Conservation (phyloP, 1,139 yeast genomes). For the Kodamaea anthophila region DNA sequence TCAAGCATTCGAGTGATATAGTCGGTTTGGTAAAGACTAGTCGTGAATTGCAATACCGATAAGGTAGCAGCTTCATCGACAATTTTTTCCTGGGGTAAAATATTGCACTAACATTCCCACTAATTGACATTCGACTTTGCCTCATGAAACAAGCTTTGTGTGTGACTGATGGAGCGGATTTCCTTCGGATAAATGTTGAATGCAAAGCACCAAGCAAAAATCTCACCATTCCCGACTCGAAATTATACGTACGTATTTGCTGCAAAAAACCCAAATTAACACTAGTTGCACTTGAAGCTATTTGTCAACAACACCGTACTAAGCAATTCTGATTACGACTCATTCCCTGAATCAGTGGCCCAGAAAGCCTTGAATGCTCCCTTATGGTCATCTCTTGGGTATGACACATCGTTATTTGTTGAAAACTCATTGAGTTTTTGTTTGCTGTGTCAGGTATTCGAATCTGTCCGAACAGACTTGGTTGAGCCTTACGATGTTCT, state of each 20-base stretch:
- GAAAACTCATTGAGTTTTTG: constrained; percentile 9
- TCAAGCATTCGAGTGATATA: constrained; percentile 7
- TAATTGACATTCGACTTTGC: too few relatives aligned
- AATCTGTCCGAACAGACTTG: constrained; percentile 11
- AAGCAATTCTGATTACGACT: constrained; percentile 9
- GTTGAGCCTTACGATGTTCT: neutral
- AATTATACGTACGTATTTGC: constrained; percentile 11
- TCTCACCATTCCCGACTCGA: constrained; percentile 9
- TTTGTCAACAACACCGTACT: constrained; percentile 12
- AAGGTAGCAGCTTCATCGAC: too few relatives aligned
- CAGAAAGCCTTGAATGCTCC: constrained; percentile 6
- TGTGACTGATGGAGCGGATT: neutral
- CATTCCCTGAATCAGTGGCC: constrained; percentile 12
- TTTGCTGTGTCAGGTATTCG: constrained; percentile 18
- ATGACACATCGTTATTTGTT: constrained; percentile 11
- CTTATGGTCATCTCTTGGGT: constrained; percentile 17
- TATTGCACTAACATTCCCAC: too few relatives aligned
- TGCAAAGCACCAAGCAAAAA: too few relatives aligned
- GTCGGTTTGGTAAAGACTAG: constrained; percentile 8
- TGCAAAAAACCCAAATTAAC: constrained; percentile 4
- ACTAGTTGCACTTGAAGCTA: constrained; percentile 11
- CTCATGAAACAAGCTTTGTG: neutral
- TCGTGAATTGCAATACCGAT: constrained; percentile 6
- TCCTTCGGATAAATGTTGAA: neutral
- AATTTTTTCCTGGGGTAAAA: too few relatives aligned